Conservation (phyloP, 106 monocot species). For the Apostasia ramifera region DNA sequence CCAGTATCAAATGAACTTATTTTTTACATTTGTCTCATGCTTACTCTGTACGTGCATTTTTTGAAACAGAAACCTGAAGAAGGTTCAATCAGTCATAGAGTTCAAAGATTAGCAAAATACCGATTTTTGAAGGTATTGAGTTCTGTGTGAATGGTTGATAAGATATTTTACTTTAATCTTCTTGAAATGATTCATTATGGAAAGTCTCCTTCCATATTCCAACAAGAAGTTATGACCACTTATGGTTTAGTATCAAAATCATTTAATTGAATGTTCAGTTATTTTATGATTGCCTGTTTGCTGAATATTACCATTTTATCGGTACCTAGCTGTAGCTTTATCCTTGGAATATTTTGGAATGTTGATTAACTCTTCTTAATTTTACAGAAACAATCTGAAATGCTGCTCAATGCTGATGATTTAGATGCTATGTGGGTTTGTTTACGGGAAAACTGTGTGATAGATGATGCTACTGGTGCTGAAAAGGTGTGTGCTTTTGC, state of each 20-base stretch:
- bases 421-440: conserved; percentile 99
- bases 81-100: conserved; percentile 96
- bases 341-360: background rate
- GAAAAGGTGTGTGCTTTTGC: conserved; percentile 60
- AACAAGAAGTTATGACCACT: no score
- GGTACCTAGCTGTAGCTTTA: background rate
- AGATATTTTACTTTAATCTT: background rate
- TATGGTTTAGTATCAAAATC: no score
- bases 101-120: conserved; percentile 95
- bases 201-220: background rate
- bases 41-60: conserved; percentile 6
- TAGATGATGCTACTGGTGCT: conserved; percentile 97
- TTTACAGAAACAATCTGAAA: conserved; percentile 97
- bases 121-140: conserved; percentile 80
- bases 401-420: conserved; percentile 96
- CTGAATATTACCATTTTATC: no score
- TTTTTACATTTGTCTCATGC: background rate
- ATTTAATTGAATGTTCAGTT: no score
- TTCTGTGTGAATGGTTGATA: background rate
- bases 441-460: conserved; percentile 95
- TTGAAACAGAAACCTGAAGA: conserved; percentile 91
- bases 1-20: no score
- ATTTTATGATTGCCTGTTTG: no score
- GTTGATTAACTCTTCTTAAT: background rate
- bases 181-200: background rate